Base-by-base conservation (phyloP, 352 stramenopile species). In the Plasmopara muralis region DNA sequence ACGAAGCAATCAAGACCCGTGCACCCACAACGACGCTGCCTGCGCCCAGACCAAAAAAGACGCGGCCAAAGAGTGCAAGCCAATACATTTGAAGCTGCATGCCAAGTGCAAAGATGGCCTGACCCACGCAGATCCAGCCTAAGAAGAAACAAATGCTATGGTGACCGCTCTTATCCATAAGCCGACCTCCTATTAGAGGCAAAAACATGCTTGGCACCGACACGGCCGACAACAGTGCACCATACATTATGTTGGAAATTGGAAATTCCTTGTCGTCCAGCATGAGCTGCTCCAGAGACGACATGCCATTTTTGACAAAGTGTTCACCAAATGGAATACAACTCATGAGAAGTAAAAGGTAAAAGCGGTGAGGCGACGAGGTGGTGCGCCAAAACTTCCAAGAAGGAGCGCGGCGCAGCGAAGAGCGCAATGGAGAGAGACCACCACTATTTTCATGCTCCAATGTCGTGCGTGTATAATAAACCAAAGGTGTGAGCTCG, bases 301-400 rank as follows among this genome's bases (percentile, higher is more conserved):
- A 88, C 75, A 93, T 84, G 47, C 75, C 70, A 47, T 91, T 94
- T 79, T 91, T 94, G 47, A 90, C 83, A 48, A 94, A 94, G 66
- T 93, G 83, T 25, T 77, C 81, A 29, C 81, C 79, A 55, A 94
- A 91, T 31, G 83, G 81, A 50, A 94, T 89, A 62, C 62, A 78
- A 57, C 79, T 89, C 74, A 94, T 91, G 58, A 91, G 77, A 15
- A 94, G 3, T 7, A 94, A 66, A 42, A 94, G 64, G 51, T 72
- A 94, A 60, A 91, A 91, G 42, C 83, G 81, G 53, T 92, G 75
- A 38, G 70, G 66, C 1, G 68, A 53, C 29, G 80, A 83, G 42
- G 75, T 85, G 25, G 77, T 72, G 31, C 50, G 37, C 83, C 83
- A 94, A 50, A 89, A 87, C 57, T 83, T 57, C 81, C 81, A 93